Percentiles rank a stretch among this genome's conserved stretches.
These are phyloP conservation scores for Backusella parvicylindrica DNA, from an alignment of 192 early-diverging fungal genomes.

Conservation along the genomic window DNA sequence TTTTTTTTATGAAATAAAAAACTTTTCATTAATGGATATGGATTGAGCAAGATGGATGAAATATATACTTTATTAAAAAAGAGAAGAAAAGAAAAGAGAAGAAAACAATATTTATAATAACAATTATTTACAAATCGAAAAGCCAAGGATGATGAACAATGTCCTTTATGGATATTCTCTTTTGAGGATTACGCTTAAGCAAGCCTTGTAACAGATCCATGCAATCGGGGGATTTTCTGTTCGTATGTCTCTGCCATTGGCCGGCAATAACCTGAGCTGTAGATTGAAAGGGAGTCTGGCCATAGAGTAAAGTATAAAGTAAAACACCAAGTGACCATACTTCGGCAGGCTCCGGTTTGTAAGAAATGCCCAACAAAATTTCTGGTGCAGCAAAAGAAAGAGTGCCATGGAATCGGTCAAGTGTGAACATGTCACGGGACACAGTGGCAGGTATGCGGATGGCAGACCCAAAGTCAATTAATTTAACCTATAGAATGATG, in stretches of 20 bases:
- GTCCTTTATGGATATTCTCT: slow-evolving; percentile 47
- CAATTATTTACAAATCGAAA: not conserved
- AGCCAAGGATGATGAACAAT: slow-evolving; percentile 57
- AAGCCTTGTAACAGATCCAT: slow-evolving; percentile 55
- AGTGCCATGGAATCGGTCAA: slow-evolving; percentile 46
- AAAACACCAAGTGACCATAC: slow-evolving; percentile 72
- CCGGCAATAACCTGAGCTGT: slow-evolving; percentile 37
- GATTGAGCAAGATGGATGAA: not conserved
- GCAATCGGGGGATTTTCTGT: slow-evolving; percentile 41
- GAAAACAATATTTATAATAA: too few relatives aligned
- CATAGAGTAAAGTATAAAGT: slow-evolving; percentile 53
- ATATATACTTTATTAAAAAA: not conserved
- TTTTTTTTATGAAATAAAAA: not conserved
- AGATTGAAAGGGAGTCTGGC: slow-evolving; percentile 56
- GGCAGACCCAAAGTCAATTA: slow-evolving; percentile 69
- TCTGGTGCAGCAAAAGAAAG: slow-evolving; percentile 62
- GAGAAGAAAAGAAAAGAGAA: not conserved
- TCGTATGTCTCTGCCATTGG: slow-evolving; percentile 27
- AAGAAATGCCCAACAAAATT: slow-evolving; percentile 54
- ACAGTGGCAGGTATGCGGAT: slow-evolving; percentile 22
- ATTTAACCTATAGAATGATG: slow-evolving; percentile 30
- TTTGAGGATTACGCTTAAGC: slow-evolving; percentile 47
- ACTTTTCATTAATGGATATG: not conserved
- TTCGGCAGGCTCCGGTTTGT: slow-evolving; percentile 60
- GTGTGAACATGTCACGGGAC: slow-evolving; percentile 24